Percentiles rank a stretch among this genome's conserved stretches.
These are phyloP conservation scores for Phytophthora citrophthora DNA, from an alignment of 352 stramenopile species.

Conservation along the genomic window DNA sequence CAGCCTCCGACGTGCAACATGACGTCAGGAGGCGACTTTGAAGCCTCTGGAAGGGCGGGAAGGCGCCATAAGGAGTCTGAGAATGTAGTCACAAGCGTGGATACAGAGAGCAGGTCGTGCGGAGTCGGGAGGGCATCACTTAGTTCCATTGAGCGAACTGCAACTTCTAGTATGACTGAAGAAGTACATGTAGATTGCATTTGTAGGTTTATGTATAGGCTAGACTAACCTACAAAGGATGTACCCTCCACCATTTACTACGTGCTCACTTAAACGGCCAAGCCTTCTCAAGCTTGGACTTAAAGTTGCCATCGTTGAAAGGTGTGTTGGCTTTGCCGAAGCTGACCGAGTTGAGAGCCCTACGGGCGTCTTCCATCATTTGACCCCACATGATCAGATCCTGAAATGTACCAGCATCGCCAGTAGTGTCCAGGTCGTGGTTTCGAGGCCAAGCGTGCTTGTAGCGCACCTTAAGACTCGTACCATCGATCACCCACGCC, in stretches of 20 bases:
- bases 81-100: background rate
- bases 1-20: constrained; percentile 59
- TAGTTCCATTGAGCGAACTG: constrained; percentile 15
- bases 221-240: too few relatives aligned
- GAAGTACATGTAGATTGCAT: background rate
- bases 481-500: background rate
- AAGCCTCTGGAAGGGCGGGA: constrained; percentile 13
- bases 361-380: background rate
- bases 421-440: constrained; percentile 6
- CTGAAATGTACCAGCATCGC: constrained; percentile 7
- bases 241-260: too few relatives aligned
- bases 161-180: constrained; percentile 15
- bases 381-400: constrained; percentile 13
- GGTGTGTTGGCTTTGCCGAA: constrained; percentile 7
- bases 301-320: constrained; percentile 6
- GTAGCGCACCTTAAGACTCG: constrained; percentile 8
- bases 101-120: constrained; percentile 2
- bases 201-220: too few relatives aligned
- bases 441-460: background rate
- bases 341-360: constrained; percentile 1
- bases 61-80: background rate
- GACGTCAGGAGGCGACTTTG: constrained; percentile 33
- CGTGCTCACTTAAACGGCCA: background rate
- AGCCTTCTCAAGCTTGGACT: background rate
- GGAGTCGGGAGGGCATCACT: background rate